Evolutionary conservation across 805 yeast genomes (phyloP), one percentile per base, ranked within the genome.

Genomic region (Wickerhamomyces silvicola): DNA sequence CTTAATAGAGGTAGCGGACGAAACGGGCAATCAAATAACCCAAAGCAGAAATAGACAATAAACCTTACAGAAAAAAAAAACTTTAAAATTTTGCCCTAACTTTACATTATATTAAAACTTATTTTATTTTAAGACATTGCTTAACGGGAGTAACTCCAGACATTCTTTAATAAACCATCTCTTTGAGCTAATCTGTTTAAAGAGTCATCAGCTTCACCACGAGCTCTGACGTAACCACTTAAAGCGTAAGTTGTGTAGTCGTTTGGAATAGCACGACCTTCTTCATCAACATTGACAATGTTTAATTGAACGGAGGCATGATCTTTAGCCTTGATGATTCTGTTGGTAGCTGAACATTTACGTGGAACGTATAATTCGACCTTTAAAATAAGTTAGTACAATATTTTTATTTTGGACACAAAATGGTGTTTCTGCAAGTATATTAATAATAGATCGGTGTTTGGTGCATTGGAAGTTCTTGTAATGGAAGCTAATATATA

Each of bases 351-450:
- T 74, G 98, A 92, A 81, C 98, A 92, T 79, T 92, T 92, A 82
- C 98, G 86, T 78, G 98, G 98, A 72, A 90, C 94, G 94, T 92
- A 92, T 74, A 92, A 87, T 81, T 92, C 98, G 72, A 92, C 97
- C 97, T 85, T 17, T 7, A 5, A 23, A 19, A 10, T 19, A 19
- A 19, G 52, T 49, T 48, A 46, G 54, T 48, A 50, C 35, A 28
- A 15, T 6, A 12, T 24, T 9, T 7, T n/a, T 22, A 14, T 4
- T 6, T n/a, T 15, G n/a, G 20, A 10, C 10, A 19, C 22, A 19
- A 8, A 10, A 8, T 46, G 37, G 24, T 29, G 13, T 8, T 11
- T 2, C 15, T 28, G 53, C 44, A 41, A 39, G 49, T 46, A 44
- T 18, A 17, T 8, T 14, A 14, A n/a, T 10, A n/a, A 17, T 10